Evolutionary conservation across 441 rosid genomes (phyloP).

Genomic region (Flueggea neowawraea): DNA sequence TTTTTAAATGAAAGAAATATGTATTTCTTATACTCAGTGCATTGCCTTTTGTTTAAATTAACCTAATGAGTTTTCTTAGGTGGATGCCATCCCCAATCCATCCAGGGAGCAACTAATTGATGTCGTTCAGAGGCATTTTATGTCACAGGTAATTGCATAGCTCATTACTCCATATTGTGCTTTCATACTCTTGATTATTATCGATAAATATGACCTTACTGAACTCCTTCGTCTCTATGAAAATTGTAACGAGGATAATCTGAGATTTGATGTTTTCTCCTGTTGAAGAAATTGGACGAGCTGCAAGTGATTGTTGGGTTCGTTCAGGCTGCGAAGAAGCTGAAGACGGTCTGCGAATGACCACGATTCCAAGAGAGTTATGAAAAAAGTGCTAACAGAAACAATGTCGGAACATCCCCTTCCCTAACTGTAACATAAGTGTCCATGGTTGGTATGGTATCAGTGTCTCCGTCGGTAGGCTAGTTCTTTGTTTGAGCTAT

Average conservation of each 20-base stretch:
- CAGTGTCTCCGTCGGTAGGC: conserved; percentile 8
- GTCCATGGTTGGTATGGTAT: conserved; percentile 6
- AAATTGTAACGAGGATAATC: too few species aligned
- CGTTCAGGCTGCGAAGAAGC: conserved; percentile 84
- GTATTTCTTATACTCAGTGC: too few species aligned
- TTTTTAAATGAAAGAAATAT: background rate
- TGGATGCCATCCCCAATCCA: conserved; percentile 80
- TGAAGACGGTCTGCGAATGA: conserved; percentile 76
- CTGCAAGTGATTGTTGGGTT: conserved; percentile 92
- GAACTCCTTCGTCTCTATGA: too few species aligned
- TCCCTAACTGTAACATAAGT: conserved; percentile 31
- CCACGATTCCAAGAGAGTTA: conserved; percentile 5
- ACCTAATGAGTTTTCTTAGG: conserved; percentile 29
- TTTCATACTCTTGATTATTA: too few species aligned
- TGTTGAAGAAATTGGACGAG: conserved; percentile 90
- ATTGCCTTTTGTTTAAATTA: background rate
- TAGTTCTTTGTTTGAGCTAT: conserved; percentile 24
- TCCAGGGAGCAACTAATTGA: conserved; percentile 82
- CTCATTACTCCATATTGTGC: too few species aligned
- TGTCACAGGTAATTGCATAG: conserved; percentile 66
- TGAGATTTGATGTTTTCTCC: background rate
- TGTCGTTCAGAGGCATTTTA: conserved; percentile 86
- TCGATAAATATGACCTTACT: too few species aligned
- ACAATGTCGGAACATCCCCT: conserved; percentile 6
- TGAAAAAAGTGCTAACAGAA: too few species aligned